Evolutionary conservation across 768 basidiomycete species (phyloP).

Genomic region (Gloeopeniophorella convolvens): DNA sequence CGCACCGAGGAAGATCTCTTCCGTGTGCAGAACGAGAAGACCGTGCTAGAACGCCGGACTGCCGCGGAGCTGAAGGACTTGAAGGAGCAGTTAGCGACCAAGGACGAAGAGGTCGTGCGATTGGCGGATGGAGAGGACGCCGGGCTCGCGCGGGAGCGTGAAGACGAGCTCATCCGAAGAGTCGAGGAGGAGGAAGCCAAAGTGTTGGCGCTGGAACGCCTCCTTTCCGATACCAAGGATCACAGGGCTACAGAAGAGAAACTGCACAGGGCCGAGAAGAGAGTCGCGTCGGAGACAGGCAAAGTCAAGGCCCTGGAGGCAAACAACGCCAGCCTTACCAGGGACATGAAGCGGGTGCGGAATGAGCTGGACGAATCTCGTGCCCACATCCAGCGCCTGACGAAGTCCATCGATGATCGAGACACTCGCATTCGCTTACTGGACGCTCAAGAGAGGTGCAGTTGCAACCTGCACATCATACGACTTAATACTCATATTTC

Average conservation of each 20-base stretch:
- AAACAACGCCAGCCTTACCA: constrained; percentile 39
- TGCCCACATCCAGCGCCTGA: constrained; percentile 24
- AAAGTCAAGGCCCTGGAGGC: constrained; percentile 37
- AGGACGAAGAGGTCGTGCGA: constrained; percentile 51
- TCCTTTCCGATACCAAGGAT: constrained; percentile 38
- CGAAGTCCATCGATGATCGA: constrained; percentile 19
- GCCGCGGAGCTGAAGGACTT: constrained; percentile 41
- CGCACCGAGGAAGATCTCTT: constrained; percentile 42
- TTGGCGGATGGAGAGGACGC: constrained; percentile 34
- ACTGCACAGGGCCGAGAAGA: constrained; percentile 19
- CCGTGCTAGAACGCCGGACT: constrained; percentile 44
- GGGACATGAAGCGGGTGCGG: constrained; percentile 47
- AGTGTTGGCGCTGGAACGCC: constrained; percentile 48
- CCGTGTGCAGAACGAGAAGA: constrained; percentile 52
- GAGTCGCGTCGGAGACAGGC: constrained; percentile 36
- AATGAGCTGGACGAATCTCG: constrained; percentile 37
- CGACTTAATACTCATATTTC: background rate
- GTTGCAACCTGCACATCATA: background rate
- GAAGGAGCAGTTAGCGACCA: constrained; percentile 41
- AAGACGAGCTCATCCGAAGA: constrained; percentile 54
- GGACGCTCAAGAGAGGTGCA: constrained; percentile 24
- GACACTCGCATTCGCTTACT: constrained; percentile 25
- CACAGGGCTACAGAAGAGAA: constrained; percentile 32
- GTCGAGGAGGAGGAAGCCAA: constrained; percentile 71
- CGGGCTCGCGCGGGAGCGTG: constrained; percentile 38